Base-by-base conservation (phyloP, 768 basidiomycete species). In the Trametes gibbosa region DNA sequence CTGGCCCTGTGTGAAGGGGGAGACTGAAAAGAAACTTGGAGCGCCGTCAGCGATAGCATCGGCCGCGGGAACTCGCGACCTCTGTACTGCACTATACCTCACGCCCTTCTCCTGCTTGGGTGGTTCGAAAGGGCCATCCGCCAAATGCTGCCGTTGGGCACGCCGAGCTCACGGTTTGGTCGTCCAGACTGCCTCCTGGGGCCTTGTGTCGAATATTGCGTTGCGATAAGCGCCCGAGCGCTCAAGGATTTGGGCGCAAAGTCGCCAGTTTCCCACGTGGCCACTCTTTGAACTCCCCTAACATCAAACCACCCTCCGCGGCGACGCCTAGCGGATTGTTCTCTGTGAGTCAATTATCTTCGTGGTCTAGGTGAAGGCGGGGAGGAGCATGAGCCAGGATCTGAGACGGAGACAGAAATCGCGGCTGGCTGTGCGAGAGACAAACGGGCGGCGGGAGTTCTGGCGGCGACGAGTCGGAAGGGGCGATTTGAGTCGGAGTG, bases 401-500 rank as follows among this genome's bases (percentile, higher is more conserved):
- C 48, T 32, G 34, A 43, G 46, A 32, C 40, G 56, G 56, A 61
- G 61, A 29, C 45, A 25, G 39, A 50, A 62, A 35, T 40, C 42
- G 54, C 29, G 50, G 50, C 37, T 16, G 27, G 56, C 46, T 46
- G 61, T 46, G 52, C 48, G 47, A 43, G n/a, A 53, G 43, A 32
- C 29, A 39, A 49, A 48, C 51, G 43, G 37, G 51, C 63, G 56
- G 59, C 62, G 63, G 56, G 37, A 65, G 62, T 68, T 70, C 68
- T 68, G 68, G 69, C 69, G 69, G 68, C 68, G 69, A 70, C 69
- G 61, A 56, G 52, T 67, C 69, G 69, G 69, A 65, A 65, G 61
- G 63, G 56, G 56, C 56, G 64, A 68, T 64, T 67, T 69, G 65
- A 68, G 68, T 70, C 69, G 69, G 69, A 70, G 69, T 70, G 69